These are phyloP conservation scores for Diplodia sapinea DNA, from an alignment of 2,329 filamentous ascomycete species.

Conservation along the genomic window DNA sequence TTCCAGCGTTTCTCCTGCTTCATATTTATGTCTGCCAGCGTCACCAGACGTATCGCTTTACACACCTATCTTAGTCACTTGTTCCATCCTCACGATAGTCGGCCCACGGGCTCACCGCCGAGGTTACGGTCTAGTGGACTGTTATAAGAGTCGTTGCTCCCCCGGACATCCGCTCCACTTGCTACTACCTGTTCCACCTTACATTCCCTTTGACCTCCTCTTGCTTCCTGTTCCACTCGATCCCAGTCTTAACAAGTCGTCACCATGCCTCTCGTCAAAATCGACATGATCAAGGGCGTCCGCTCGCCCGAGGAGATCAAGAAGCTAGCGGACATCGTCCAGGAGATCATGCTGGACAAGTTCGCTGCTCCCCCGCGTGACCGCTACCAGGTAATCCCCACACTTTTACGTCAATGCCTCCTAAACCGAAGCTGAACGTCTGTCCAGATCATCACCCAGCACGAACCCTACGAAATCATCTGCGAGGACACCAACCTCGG, in stretches of 20 bases:
- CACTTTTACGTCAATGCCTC: background rate
- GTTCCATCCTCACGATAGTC: background rate
- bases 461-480: constrained; percentile 42
- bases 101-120: background rate
- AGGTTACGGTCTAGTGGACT: background rate
- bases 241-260: background rate
- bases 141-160: background rate
- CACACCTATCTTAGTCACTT: background rate
- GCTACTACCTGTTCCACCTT: background rate
- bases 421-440: too few species aligned
- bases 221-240: background rate
- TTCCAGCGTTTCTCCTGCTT: background rate
- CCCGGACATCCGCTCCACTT: background rate
- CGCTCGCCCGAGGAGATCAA: constrained; percentile 39
- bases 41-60: background rate
- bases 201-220: background rate
- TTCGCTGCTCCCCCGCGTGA: constrained; percentile 41
- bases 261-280: constrained; percentile 41
- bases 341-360: constrained; percentile 39
- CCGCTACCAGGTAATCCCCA: constrained; percentile 37
- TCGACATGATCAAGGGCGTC: constrained; percentile 39
- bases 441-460: constrained; percentile 40
- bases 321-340: constrained; percentile 40
- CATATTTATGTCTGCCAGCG: background rate
- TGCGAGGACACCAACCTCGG: constrained; percentile 44